Percentiles rank a stretch among this genome's conserved stretches.
Conservation (phyloP, 306 rosid species). For the Lathyrus tuberosus region DNA sequence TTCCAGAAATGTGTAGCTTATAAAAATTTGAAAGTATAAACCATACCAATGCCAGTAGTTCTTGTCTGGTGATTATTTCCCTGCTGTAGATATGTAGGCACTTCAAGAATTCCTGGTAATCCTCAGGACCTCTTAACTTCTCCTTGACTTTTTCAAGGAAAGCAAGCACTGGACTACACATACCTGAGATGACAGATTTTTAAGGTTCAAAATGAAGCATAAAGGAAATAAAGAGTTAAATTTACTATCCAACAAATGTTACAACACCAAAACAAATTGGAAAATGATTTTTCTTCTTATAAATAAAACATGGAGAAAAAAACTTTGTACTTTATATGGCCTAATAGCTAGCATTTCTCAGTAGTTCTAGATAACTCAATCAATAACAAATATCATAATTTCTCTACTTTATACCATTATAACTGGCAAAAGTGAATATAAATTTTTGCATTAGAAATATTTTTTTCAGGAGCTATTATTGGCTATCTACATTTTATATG, state of each 20-base stretch:
- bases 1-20: constrained; percentile 12
- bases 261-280: constrained; percentile 8
- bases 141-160: constrained; percentile 93
- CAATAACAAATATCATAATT: constrained; percentile 14
- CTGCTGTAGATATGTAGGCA: constrained; percentile 94
- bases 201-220: constrained; percentile 15
- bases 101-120: constrained; percentile 95
- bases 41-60: constrained; percentile 86
- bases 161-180: constrained; percentile 76
- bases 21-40: constrained; percentile 15
- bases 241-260: constrained; percentile 23
- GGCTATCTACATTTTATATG: not conserved
- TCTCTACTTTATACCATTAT: not conserved
- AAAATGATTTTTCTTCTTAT: constrained; percentile 12
- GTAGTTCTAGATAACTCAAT: constrained; percentile 16
- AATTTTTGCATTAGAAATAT: constrained; percentile 15
- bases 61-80: constrained; percentile 87
- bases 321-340: constrained; percentile 4
- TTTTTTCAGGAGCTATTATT: not conserved
- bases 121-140: constrained; percentile 70
- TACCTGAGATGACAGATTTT: constrained; percentile 52
- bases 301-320: constrained; percentile 25
- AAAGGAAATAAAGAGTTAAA: constrained; percentile 15
- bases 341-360: constrained; percentile 15
- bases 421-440: constrained; percentile 18